Percentiles rank a stretch among this genome's conserved stretches.
Evolutionary conservation across 306 rosid genomes (phyloP).

Genomic region (Cucumis melo): DNA sequence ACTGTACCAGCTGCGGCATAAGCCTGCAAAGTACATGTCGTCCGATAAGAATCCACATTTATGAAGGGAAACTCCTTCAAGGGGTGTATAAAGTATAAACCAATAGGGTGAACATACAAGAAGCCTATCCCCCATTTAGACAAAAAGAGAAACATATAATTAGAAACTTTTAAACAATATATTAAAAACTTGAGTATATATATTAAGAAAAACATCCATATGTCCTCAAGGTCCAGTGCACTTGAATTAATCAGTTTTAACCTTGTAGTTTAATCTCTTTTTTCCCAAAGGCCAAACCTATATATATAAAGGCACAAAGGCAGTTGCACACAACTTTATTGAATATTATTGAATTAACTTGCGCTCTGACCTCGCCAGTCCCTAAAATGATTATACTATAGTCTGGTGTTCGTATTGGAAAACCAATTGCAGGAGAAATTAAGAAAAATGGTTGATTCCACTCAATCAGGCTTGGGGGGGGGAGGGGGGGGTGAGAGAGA

Average conservation of each 20-base stretch:
- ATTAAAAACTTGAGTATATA: background rate
- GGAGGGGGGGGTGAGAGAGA: background rate
- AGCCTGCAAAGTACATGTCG: conserved; percentile 50
- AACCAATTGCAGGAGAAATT: background rate
- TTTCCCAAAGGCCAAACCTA: background rate
- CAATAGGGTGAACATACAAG: background rate
- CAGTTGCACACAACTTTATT: background rate
- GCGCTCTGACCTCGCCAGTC: background rate
- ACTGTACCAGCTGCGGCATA: conserved; percentile 99
- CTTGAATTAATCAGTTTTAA: background rate
- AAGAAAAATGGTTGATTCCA: background rate
- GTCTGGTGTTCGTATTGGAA: background rate
- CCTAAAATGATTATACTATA: background rate
- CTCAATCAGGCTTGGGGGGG: background rate
- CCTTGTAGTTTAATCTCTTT: background rate
- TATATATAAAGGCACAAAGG: background rate
- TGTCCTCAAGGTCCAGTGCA: background rate
- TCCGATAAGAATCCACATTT: background rate
- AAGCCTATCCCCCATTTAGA: background rate
- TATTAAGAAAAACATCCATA: background rate
- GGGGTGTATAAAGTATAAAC: background rate
- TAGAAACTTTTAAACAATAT: background rate
- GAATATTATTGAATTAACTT: background rate
- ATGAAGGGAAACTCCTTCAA: background rate
- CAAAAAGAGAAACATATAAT: background rate